phyloP scores from a whole-genome alignment of 257 asterid species.

The Fraxinus quadrangulata region DNA sequence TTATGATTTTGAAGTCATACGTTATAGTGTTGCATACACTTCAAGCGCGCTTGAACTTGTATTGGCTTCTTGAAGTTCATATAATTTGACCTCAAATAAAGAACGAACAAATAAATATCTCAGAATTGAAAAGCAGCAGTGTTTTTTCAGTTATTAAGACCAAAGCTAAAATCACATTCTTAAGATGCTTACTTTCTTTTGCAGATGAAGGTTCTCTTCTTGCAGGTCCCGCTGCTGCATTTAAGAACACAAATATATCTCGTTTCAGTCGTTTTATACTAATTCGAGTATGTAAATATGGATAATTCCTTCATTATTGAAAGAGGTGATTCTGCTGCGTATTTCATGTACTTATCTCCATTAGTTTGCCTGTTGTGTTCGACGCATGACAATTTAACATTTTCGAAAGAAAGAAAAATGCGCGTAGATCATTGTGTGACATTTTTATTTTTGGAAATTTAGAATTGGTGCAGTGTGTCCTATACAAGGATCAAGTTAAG shows the following conservation, averaged over 20 bases:
- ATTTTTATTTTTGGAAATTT: too few species aligned
- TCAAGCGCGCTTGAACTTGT: constrained; percentile 34
- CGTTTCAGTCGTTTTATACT: neutral
- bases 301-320: neutral
- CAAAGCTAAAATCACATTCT: neutral
- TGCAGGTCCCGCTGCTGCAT: constrained; percentile 59
- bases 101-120: neutral
- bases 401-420: neutral
- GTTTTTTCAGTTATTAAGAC: neutral
- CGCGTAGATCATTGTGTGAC: neutral
- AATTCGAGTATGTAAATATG: neutral
- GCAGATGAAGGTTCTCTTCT: constrained; percentile 57
- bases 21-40: constrained; percentile 18
- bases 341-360: neutral
- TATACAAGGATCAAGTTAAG: neutral
- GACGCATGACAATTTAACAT: too few species aligned
- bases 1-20: neutral
- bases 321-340: neutral
- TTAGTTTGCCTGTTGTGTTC: neutral
- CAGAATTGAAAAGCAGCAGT: neutral
- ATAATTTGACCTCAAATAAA: constrained; percentile 28
- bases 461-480: neutral
- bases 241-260: neutral
- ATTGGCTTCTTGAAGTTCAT: constrained; percentile 37
- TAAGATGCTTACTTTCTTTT: constrained; percentile 45